Base-by-base conservation (phyloP, 345 rosid species). In the Linum tenue region DNA sequence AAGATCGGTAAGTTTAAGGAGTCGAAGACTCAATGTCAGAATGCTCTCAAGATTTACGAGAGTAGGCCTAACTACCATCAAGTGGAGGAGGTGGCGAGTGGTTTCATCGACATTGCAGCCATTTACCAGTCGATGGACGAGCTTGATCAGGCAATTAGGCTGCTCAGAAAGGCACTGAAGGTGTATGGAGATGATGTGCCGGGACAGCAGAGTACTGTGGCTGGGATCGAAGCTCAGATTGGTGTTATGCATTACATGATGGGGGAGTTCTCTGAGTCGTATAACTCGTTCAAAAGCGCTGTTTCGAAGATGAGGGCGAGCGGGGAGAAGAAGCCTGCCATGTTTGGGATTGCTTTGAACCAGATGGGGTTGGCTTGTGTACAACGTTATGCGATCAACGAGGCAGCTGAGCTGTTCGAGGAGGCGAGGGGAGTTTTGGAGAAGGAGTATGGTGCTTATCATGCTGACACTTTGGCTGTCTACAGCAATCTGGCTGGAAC, bases 401-500 rank as follows among this genome's bases (percentile, higher is more conserved):
- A 88, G 73, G 97, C 99, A 63, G 97, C 92, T 0, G 95, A 83
- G 60, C 76, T 85, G 64, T 94, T 94, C 3, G 95, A 94, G 81
- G 96, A 94, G 74, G 96, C 99, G 15, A 85, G 90, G 70, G 75
- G 70, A 68, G 79, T 94, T 37, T 73, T 94, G 55, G 95, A 94
- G 80, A 83, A 79, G 77, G 99, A 88, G 77, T 82, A 77, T 44
- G 97, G 99, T 51, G 90, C 97, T n/a, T 82, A 80, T 77, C 99
- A 94, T 83, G 84, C 94, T 0, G 96, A 94, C 59, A 94, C 99
- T 0, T 78, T 90, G 59, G 96, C 86, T 14, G 96, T 90, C 9
- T 90, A 90, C 64, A 90, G 95, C 83, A 94, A 94, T 59, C 89
- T 94, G 6, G 97, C 99, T 5, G 97, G 99, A 42, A 90, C 96